Conservation (phyloP, 2,329 filamentous ascomycete genomes). For the Diaporthe sp. region DNA sequence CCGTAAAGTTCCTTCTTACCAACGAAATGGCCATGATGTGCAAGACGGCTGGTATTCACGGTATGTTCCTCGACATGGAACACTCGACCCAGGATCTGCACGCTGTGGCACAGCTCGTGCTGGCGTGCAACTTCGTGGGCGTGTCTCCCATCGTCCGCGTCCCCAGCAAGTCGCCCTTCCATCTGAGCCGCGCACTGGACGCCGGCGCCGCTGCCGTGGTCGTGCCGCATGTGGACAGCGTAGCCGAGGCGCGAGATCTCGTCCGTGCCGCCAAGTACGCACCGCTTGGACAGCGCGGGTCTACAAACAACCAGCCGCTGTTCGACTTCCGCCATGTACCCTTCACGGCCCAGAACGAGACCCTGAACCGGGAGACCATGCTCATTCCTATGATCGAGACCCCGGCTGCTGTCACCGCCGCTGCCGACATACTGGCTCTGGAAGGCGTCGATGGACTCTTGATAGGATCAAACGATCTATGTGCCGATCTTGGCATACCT, state of each 20-base stretch:
- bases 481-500: neutral
- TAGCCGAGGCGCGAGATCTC: constrained; percentile 34
- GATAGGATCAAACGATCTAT: neutral
- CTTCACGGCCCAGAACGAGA: neutral
- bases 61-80: constrained; percentile 59
- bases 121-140: constrained; percentile 54
- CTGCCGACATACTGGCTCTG: neutral
- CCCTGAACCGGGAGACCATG: neutral
- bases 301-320: neutral
- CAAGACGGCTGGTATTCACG: constrained; percentile 56
- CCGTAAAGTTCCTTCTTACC: constrained; percentile 14
- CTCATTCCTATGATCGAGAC: constrained; percentile 7
- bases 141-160: constrained; percentile 56
- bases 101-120: constrained; percentile 51
- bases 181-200: constrained; percentile 46
- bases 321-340: neutral
- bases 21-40: constrained; percentile 52
- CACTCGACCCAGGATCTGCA: constrained; percentile 55
- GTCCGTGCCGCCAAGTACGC: constrained; percentile 5
- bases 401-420: neutral
- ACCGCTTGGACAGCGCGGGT: constrained; percentile 1
- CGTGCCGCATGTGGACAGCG: constrained; percentile 28
- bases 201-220: neutral
- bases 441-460: neutral
- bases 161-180: constrained; percentile 53